phyloP scores from a whole-genome alignment of 257 asterid species.

The Ophiorrhiza pumila region DNA sequence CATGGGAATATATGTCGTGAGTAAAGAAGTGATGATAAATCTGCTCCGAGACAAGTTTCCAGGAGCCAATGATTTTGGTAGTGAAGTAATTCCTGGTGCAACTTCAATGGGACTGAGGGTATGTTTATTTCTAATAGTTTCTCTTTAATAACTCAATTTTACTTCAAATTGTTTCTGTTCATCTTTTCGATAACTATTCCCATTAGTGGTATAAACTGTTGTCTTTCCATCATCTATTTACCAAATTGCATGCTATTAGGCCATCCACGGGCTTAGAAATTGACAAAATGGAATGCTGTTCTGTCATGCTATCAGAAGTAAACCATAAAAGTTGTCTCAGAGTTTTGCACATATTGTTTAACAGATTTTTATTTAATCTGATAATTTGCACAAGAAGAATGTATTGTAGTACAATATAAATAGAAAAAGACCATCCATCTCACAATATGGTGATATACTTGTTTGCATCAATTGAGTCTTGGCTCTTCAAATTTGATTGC shows the following conservation, averaged over 20 bases:
- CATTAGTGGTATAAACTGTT: neutral
- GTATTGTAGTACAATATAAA: neutral
- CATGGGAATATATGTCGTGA: conserved; percentile 94
- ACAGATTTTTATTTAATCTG: neutral
- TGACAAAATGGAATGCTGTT: neutral
- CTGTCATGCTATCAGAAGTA: neutral
- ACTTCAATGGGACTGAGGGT: conserved; percentile 82
- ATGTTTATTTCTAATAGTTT: conserved; percentile 24
- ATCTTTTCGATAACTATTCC: neutral
- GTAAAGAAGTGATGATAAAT: conserved; percentile 85
- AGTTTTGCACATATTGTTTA: neutral
- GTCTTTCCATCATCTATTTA: neutral
- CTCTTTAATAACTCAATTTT: neutral
- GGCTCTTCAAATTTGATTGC: conserved; percentile 6
- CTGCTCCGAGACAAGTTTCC: conserved; percentile 76
- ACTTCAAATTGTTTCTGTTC: neutral
- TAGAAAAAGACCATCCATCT: neutral
- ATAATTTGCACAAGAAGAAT: too few relatives aligned
- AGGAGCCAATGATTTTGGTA: conserved; percentile 93
- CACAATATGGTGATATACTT: neutral
- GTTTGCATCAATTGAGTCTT: neutral
- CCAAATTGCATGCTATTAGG: neutral
- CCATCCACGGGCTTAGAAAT: neutral
- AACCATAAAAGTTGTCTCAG: neutral
- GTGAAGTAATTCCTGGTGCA: conserved; percentile 99